These are phyloP conservation scores for Coemansia sp. DNA, from an alignment of 192 early-diverging fungal species.

Conservation along the genomic window DNA sequence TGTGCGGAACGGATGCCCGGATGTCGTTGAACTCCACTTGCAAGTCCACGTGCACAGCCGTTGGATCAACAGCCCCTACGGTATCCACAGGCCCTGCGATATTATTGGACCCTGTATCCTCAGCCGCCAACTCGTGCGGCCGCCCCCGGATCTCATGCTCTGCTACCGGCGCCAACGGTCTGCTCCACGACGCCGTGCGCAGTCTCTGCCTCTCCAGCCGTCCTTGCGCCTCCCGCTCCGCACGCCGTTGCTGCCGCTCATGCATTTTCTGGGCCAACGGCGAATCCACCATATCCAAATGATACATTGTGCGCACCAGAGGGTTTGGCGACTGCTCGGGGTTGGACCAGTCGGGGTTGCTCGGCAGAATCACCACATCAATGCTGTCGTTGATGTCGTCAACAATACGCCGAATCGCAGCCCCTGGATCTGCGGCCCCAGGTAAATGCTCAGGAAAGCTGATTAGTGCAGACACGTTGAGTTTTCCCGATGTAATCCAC, in stretches of 20 bases:
- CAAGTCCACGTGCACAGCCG: slow-evolving; percentile 63
- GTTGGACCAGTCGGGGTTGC: slow-evolving; percentile 48
- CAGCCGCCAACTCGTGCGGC: background rate
- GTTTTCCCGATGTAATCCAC: slow-evolving; percentile 88
- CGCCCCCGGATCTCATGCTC: slow-evolving; percentile 20
- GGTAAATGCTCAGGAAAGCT: slow-evolving; percentile 60
- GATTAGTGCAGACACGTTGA: slow-evolving; percentile 77
- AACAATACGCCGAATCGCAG: slow-evolving; percentile 61
- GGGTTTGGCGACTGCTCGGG: slow-evolving; percentile 41
- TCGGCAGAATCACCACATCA: slow-evolving; percentile 56
- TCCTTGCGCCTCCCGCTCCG: slow-evolving; percentile 40
- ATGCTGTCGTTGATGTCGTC: slow-evolving; percentile 72
- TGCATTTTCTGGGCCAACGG: slow-evolving; percentile 41
- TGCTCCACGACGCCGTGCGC: slow-evolving; percentile 51
- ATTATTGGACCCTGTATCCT: no score
- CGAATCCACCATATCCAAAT: slow-evolving; percentile 46
- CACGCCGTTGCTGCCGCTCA: slow-evolving; percentile 28
- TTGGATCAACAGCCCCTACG: slow-evolving; percentile 16
- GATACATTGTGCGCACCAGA: slow-evolving; percentile 37
- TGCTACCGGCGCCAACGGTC: slow-evolving; percentile 30
- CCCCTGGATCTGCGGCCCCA: slow-evolving; percentile 42
- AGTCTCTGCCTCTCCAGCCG: slow-evolving; percentile 45
- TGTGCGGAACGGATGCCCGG: slow-evolving; percentile 79
- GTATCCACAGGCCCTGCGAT: background rate
- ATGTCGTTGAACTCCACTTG: slow-evolving; percentile 87